These are phyloP conservation scores for Euryodendron excelsum DNA, from an alignment of 148 eudicot genomes.

Conservation along the genomic window DNA sequence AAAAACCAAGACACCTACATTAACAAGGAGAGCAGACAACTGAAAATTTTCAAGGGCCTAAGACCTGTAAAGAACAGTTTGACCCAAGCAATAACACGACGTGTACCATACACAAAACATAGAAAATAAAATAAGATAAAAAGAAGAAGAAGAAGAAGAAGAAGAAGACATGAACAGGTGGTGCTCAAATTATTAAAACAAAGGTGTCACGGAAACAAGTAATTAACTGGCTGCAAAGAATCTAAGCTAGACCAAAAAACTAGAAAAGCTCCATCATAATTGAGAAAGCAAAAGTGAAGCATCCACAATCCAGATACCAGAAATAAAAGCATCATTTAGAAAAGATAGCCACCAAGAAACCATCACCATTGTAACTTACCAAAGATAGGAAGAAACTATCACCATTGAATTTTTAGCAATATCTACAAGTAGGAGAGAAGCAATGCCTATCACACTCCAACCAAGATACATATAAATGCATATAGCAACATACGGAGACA, in stretches of 20 bases:
- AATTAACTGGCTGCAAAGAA: neutral
- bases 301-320: neutral
- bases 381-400: neutral
- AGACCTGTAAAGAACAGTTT: neutral
- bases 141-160: neutral
- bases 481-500: neutral
- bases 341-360: neutral
- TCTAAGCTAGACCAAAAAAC: neutral
- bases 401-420: neutral
- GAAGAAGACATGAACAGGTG: neutral
- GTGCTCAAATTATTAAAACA: neutral
- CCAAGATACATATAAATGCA: neutral
- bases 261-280: neutral
- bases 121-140: neutral
- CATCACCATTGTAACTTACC: neutral
- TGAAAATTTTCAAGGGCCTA: neutral
- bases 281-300: neutral
- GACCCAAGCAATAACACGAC: neutral
- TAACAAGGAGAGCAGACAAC: neutral
- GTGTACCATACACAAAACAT: neutral
- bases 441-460: neutral
- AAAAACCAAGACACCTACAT: neutral
- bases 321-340: neutral
- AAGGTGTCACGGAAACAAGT: neutral
- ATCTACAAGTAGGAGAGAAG: neutral